These are phyloP conservation scores for Tylopilus subfusipes DNA, from an alignment of 768 basidiomycete species.

Conservation along the genomic window DNA sequence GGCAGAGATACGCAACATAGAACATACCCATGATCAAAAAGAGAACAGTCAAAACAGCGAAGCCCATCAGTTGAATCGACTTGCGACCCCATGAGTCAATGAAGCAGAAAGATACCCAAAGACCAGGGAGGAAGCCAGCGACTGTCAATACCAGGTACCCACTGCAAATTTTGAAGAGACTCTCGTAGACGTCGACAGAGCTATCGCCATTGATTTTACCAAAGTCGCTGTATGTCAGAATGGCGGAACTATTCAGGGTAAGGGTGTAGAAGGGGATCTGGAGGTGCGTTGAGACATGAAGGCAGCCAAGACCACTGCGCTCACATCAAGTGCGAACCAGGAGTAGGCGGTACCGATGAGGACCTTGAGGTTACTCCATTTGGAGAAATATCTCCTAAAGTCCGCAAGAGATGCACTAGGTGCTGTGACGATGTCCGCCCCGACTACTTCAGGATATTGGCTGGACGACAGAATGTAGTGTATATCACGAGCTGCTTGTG, in stretches of 20 bases:
- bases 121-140: slow-evolving; percentile 39
- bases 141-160: slow-evolving; percentile 18
- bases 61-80: slow-evolving; percentile 73
- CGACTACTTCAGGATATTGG: slow-evolving; percentile 34
- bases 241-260: slow-evolving; percentile 74
- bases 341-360: slow-evolving; percentile 74
- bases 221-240: slow-evolving; percentile 65
- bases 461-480: slow-evolving; percentile 53
- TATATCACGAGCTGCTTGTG: slow-evolving; percentile 70
- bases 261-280: slow-evolving; percentile 87
- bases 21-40: slow-evolving; percentile 66
- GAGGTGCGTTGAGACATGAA: slow-evolving; percentile 2
- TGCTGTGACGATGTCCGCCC: slow-evolving; percentile 49
- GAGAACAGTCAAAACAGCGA: slow-evolving; percentile 57
- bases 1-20: neutral
- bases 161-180: slow-evolving; percentile 22
- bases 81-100: slow-evolving; percentile 74
- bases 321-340: slow-evolving; percentile 86
- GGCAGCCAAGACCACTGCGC: slow-evolving; percentile 22
- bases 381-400: slow-evolving; percentile 63
- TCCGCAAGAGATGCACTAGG: slow-evolving; percentile 66
- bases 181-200: slow-evolving; percentile 17
- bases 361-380: slow-evolving; percentile 75
- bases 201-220: slow-evolving; percentile 42
- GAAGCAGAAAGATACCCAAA: slow-evolving; percentile 61